Percentiles rank a stretch among this genome's conserved stretches.
These are phyloP conservation scores for Fusarium redolens DNA, from an alignment of 2,329 filamentous ascomycete genomes.

Conservation along the genomic window DNA sequence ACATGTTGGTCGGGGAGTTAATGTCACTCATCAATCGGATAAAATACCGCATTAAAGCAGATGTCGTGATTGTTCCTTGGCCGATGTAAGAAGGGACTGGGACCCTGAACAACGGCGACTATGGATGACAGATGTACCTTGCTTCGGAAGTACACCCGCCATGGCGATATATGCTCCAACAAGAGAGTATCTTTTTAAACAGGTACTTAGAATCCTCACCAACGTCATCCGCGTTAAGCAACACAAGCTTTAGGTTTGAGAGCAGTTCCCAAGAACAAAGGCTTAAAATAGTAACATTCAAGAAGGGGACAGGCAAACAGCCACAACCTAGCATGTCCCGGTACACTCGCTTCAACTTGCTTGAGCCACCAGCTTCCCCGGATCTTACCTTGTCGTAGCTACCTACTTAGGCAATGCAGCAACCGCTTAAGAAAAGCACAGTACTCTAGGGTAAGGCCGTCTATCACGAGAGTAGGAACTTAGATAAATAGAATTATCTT, in stretches of 20 bases:
- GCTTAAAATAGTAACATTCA: conserved; percentile 9
- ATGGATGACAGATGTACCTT: neutral
- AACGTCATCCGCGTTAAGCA: neutral
- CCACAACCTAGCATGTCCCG: neutral
- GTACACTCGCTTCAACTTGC: neutral
- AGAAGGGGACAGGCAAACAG: neutral
- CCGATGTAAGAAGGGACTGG: neutral
- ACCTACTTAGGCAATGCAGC: neutral
- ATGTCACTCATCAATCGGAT: neutral
- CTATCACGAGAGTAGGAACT: neutral
- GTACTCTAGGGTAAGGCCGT: neutral
- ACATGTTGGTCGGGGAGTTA: neutral
- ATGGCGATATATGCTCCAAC: neutral
- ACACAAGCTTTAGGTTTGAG: neutral
- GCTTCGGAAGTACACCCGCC: neutral
- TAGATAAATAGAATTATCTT: neutral
- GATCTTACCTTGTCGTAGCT: neutral
- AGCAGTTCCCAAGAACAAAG: neutral
- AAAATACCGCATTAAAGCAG: conserved; percentile 12
- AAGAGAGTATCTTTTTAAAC: neutral
- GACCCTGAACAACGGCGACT: neutral
- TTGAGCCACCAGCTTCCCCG: neutral
- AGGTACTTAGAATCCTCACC: neutral
- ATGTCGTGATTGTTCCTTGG: conserved; percentile 9
- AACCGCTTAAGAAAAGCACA: neutral